Evolutionary conservation across 139 green algal genomes (phyloP).

Genomic region (Chlamydomonas sphaeroides): DNA sequence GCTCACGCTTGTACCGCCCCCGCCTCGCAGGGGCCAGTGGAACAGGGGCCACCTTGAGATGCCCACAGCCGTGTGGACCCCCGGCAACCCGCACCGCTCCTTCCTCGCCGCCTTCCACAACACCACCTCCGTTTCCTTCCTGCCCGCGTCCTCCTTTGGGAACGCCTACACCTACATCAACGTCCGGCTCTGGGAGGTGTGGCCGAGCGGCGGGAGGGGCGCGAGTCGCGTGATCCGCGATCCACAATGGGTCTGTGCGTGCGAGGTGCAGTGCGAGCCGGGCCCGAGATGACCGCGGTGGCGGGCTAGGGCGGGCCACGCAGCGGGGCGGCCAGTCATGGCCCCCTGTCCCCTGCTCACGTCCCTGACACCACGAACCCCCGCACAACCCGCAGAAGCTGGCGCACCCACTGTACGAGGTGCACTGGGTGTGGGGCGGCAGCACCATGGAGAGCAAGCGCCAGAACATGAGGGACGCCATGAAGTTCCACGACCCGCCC

Average conservation of each 20-base stretch:
- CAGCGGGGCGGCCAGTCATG: no score
- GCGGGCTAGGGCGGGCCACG: no score
- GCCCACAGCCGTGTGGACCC: background rate
- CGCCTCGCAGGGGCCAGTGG: background rate
- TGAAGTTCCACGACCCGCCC: constrained; percentile 45
- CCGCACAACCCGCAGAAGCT: constrained; percentile 12
- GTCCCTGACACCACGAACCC: no score
- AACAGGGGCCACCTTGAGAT: background rate
- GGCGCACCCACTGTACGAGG: constrained; percentile 35
- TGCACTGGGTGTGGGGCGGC: constrained; percentile 46
- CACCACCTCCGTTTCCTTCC: constrained; percentile 39
- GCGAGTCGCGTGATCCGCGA: no score
- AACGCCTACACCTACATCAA: constrained; percentile 57
- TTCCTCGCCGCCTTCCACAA: constrained; percentile 37
- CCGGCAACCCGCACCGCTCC: background rate
- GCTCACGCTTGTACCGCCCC: no score
- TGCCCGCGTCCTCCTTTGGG: constrained; percentile 43
- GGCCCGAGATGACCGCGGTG: no score
- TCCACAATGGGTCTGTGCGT: no score
- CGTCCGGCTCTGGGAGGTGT: constrained; percentile 24
- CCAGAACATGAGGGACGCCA: constrained; percentile 41
- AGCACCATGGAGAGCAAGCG: constrained; percentile 39
- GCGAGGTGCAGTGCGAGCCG: no score
- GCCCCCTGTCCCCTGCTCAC: no score
- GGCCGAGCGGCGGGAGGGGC: background rate